Evolutionary conservation across 495 filamentous ascomycete genomes (phyloP), one percentile per base, ranked within the genome.

Genomic region (Penicillium flavigenum): DNA sequence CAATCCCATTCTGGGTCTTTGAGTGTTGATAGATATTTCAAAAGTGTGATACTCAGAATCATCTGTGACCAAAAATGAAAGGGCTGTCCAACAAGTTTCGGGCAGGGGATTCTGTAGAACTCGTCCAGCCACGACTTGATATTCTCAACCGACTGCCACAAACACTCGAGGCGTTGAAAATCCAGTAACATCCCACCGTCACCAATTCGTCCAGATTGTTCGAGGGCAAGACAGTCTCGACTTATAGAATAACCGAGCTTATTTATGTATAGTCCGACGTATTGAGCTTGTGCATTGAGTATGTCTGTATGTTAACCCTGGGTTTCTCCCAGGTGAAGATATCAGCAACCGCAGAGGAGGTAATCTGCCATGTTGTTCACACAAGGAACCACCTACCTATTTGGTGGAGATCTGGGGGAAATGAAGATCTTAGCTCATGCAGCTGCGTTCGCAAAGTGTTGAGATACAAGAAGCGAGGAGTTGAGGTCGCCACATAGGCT

Each of bases 1-100:
- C 62, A 63, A 55, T 78, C 72, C 76, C 77, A 78, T 2, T 59
- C 71, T 44, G 73, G 72, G 46, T 78, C 67, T 20, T 69, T 50
- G 8, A 78, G 69, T 2, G 64, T 72, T 1, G 73, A 76, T 1
- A 78, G 67, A 5, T 69, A 63, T 41, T 75, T 72, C 52, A 79
- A 66, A 7, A 76, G 52, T 6, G 67, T 69, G 20, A 74, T 41
- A 49, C 57, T 67, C 8, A 63, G 71, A 24, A 73, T 59, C 39
- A 77, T 57, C 31, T 78, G 74, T 1, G 66, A 68, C 68, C 67
- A 77, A 34, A 72, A 71, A 19, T 66, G 61, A 46, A 76, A 73
- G 3, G 76, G 66, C 10, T 69, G 56, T 8, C 64, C 65, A 19
- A 67, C 26, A 2, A 66, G 56, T 16, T 58, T 56, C 0, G 59